These are phyloP conservation scores for Daldinia bambusicola DNA, from an alignment of 495 filamentous ascomycete species.

Conservation along the genomic window DNA sequence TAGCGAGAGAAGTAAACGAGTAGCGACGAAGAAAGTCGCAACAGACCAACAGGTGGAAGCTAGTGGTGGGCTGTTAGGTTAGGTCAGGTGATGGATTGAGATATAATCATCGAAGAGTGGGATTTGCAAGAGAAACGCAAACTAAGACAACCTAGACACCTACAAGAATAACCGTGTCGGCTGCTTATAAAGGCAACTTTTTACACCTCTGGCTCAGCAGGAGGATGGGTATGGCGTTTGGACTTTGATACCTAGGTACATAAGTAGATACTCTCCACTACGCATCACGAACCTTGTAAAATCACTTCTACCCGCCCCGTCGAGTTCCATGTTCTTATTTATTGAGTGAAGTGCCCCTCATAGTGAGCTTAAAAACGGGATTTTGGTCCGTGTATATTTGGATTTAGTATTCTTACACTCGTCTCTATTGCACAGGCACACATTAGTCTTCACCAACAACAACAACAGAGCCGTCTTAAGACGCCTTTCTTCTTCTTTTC, in stretches of 20 bases:
- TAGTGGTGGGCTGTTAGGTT: background rate
- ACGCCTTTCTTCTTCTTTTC: background rate
- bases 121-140: background rate
- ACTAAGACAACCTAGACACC: background rate
- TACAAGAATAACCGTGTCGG: background rate
- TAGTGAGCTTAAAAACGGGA: constrained; percentile 8
- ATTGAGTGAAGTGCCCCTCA: background rate
- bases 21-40: background rate
- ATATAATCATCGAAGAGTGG: background rate
- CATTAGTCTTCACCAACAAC: constrained; percentile 1
- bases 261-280: constrained; percentile 13
- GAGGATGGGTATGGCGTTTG: background rate
- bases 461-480: constrained; percentile 5
- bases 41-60: background rate
- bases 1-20: background rate
- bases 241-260: constrained; percentile 3
- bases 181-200: background rate
- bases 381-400: constrained; percentile 17
- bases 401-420: constrained; percentile 35
- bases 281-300: background rate
- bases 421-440: constrained; percentile 24
- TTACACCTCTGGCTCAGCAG: background rate
- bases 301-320: background rate
- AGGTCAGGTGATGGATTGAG: background rate
- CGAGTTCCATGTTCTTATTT: background rate